Percentiles rank a stretch among this genome's conserved stretches.
Conservation (phyloP, 257 asterid species). For the Fraxinus excelsior region DNA sequence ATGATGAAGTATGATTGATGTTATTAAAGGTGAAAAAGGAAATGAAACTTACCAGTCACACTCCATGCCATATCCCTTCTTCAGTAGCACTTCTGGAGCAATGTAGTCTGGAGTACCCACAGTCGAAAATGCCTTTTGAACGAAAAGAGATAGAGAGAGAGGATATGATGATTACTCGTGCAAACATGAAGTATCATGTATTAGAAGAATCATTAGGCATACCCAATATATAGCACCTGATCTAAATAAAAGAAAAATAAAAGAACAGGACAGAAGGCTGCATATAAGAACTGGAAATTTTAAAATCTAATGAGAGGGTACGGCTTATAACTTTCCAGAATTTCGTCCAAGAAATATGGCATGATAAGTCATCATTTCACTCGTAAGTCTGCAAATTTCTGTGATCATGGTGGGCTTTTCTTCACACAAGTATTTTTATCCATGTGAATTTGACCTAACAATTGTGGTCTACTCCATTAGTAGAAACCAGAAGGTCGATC, state of each 20-base stretch:
- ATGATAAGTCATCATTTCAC: too few relatives aligned
- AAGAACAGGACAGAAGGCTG: background rate
- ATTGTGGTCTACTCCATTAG: too few relatives aligned
- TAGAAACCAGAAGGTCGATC: background rate
- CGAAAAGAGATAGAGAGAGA: too few relatives aligned
- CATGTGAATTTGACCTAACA: too few relatives aligned
- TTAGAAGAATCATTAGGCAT: background rate
- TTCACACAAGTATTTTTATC: too few relatives aligned
- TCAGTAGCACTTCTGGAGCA: conserved; percentile 96
- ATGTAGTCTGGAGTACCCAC: conserved; percentile 99
- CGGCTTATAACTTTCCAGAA: background rate
- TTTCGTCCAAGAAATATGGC: background rate
- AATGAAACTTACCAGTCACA: conserved; percentile 86
- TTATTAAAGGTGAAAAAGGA: background rate
- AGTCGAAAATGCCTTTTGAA: conserved; percentile 88
- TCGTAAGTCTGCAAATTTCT: background rate
- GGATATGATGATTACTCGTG: background rate
- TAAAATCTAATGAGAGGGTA: background rate
- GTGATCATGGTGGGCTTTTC: too few relatives aligned
- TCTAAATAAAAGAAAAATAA: background rate
- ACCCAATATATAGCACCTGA: background rate
- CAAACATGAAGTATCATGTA: background rate
- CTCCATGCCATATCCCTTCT: conserved; percentile 98
- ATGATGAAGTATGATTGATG: background rate
- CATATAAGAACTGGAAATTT: background rate